Conservation (phyloP, 2,329 filamentous ascomycete species). For the Periconia sp. region DNA sequence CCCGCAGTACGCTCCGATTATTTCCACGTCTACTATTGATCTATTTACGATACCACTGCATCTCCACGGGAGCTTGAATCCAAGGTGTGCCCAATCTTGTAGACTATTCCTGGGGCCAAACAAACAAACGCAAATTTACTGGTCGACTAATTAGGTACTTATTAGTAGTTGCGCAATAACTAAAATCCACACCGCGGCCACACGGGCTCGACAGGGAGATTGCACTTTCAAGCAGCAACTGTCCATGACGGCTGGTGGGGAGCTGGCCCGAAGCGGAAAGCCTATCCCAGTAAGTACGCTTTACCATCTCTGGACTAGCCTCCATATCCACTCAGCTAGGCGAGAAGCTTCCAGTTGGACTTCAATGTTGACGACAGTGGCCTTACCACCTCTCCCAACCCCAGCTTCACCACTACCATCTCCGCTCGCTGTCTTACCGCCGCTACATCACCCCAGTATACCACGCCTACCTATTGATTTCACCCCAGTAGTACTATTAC, state of each 20-base stretch:
- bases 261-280: not conserved
- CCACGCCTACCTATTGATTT: not conserved
- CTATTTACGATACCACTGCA: too few species aligned
- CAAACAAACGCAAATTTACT: too few species aligned
- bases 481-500: not conserved
- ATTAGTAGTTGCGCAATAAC: too few species aligned
- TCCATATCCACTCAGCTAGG: not conserved
- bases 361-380: slow-evolving; percentile 2
- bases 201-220: too few species aligned
- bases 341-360: slow-evolving; percentile 11
- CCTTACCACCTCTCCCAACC: not conserved
- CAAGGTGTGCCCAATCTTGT: too few species aligned
- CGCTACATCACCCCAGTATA: not conserved
- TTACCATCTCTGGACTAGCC: slow-evolving; percentile 3
- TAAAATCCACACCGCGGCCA: too few species aligned
- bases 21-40: too few species aligned
- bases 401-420: slow-evolving; percentile 52
- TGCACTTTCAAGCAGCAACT: too few species aligned
- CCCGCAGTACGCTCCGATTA: too few species aligned
- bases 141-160: too few species aligned
- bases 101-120: too few species aligned
- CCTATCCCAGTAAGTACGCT: slow-evolving; percentile 1
- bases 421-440: slow-evolving; percentile 40
- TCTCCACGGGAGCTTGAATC: too few species aligned
- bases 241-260: slow-evolving; percentile 2